Evolutionary conservation across 164 flowering plant genomes (phyloP), one percentile per base, ranked within the genome.

Genomic region (Taxillus chinensis): DNA sequence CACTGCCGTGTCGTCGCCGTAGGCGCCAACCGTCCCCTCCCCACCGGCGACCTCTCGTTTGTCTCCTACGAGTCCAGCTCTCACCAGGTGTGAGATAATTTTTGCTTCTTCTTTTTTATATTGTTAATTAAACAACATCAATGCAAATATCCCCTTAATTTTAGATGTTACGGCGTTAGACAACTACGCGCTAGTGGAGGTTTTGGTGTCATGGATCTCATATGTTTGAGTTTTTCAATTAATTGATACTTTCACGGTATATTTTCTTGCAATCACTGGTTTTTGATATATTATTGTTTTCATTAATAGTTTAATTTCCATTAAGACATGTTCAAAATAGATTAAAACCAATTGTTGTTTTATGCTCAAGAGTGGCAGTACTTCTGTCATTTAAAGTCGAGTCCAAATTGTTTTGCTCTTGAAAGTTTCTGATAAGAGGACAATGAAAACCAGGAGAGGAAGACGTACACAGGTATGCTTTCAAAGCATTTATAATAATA

Each of bases 1-100:
- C 98, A 92, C 54, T 92, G 98, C 60, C 80, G 95, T 14, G 86
- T 96, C 7, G 98, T 85, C 14, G 86, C 95, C 16, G 86, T 97
- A 7, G 98, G 95, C 13, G 91, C 95, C 41, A 83, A 59, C 43
- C 67, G 79, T 7, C 96, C 97, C 0, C 78, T 90, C 15, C 91
- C 90, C 11, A 82, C 88, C 39, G 96, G 93, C 3, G 98, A 92
- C 66, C 77, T 53, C 90, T 97, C 0, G 27, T 92, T 92, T 61
- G 98, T 96, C 2, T 71, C 83, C 37, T 88, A 92, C 58, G 98
- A 90, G 71, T 79, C 90, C 14, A 80, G 86, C 64, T 8, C 82
- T 42, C 54, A 57, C 12, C 93, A 90, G 98, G 98, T 86, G 59
- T 4, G 27, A 27, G 27, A 27, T 27, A 27, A 27, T 27, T 27